Percentiles rank a stretch among this genome's conserved stretches.
These are phyloP conservation scores for Trichosporon sp. DNA, from an alignment of 1,284 basidiomycete species.

Conservation along the genomic window DNA sequence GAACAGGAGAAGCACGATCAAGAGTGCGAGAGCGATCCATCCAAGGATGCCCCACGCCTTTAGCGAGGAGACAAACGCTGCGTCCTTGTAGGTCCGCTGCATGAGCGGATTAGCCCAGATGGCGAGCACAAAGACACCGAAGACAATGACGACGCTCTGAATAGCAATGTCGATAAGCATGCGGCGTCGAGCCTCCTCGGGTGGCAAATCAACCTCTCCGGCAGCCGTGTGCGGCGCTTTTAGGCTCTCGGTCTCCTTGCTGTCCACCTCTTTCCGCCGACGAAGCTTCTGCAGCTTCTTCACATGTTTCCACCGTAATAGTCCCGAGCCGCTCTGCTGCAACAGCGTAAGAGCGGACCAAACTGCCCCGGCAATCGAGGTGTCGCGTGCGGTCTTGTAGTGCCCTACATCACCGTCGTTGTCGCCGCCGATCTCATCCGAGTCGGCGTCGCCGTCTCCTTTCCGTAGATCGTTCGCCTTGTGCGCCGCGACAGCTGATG, in stretches of 20 bases:
- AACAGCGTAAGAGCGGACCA: background rate
- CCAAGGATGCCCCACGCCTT: background rate
- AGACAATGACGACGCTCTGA: background rate
- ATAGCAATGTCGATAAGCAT: background rate
- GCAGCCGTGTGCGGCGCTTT: background rate
- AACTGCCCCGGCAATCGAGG: background rate
- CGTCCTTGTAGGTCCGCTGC: background rate
- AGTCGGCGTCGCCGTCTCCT: background rate
- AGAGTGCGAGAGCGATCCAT: background rate
- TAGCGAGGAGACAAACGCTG: background rate
- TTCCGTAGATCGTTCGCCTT: background rate
- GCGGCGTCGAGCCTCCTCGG: background rate
- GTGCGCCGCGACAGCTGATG: background rate
- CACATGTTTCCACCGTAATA: background rate
- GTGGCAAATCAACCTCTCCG: background rate
- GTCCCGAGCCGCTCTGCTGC: background rate
- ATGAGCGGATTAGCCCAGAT: background rate
- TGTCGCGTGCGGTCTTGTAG: background rate
- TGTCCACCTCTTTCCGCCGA: background rate
- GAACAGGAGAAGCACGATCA: background rate
- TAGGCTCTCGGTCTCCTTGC: background rate
- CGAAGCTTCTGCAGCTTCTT: background rate
- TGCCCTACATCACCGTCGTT: background rate
- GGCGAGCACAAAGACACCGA: background rate
- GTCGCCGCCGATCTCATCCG: too few relatives aligned